Evolutionary conservation across 257 asterid species (phyloP), one percentile per base, ranked within the genome.

Genomic region (Ophiorrhiza pumila): DNA sequence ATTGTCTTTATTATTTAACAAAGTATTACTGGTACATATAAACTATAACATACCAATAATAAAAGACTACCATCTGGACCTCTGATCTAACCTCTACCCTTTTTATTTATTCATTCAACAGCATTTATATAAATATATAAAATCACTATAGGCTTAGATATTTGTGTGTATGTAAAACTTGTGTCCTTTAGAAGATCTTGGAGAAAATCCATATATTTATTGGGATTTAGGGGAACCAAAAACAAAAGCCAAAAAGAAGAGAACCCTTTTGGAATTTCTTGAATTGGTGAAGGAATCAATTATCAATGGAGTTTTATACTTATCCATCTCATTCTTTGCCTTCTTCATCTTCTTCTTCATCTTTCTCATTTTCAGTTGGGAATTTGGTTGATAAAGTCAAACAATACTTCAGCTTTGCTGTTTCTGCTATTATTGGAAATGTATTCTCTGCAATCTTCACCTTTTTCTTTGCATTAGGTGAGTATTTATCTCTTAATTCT

Each of bases 361-460:
- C 87, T 14, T 43, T 84, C 46, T 72, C 90, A 60, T 87, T 89
- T 57, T 79, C 88, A 1, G 66, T 84, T 31, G 85, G 87, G 23
- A 80, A 77, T 66, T 34, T 89, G 68, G 87, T 84, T 58, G 88
- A 82, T 39, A 90, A 85, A 85, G 85, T 83, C 83, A 94, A 82
- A 76, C 88, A 84, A 27, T 88, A 83, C 78, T 87, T 89, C 72
- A 79, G 88, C 63, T 85, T 83, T 73, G 97, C 92, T 2, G 84
- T 90, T 46, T 89, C 95, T 63, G 86, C 96, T 4, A 74, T 91
- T 42, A 68, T 91, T 52, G 98, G 97, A 61, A 91, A 88, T 83
- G 89, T 94, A 68, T 87, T 91, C 82, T 91, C 98, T 29, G 96
- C 96, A 31, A 84, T 94, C 79, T 86, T 91, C 77, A 94, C 98